These are phyloP conservation scores for Rhodosporidiobolus odoratus DNA, from an alignment of 768 basidiomycete species.

Conservation along the genomic window DNA sequence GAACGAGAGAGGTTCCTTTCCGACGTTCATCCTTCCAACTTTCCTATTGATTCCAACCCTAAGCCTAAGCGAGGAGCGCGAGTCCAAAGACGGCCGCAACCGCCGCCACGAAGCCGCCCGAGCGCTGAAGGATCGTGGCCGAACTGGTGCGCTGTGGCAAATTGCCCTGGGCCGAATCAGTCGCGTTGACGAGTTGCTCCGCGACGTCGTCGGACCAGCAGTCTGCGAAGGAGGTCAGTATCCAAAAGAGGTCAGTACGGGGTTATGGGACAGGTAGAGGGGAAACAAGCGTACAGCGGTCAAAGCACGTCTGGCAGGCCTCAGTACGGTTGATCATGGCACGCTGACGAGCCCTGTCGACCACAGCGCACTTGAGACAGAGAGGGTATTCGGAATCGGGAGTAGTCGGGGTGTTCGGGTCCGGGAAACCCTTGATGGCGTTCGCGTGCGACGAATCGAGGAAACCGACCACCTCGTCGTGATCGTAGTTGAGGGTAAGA, in stretches of 20 bases:
- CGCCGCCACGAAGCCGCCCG: background rate
- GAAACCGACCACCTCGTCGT: slow-evolving; percentile 56
- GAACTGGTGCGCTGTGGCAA: background rate
- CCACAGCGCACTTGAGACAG: slow-evolving; percentile 67
- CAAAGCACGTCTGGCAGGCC: slow-evolving; percentile 12
- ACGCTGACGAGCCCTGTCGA: slow-evolving; percentile 51
- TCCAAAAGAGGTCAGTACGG: background rate
- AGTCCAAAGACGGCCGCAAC: background rate
- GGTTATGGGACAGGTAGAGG: background rate
- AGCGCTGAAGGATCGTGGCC: background rate
- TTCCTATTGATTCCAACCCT: background rate
- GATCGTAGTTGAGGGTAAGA: slow-evolving; percentile 51
- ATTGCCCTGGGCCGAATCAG: background rate
- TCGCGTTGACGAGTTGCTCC: slow-evolving; percentile 23
- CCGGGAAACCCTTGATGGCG: slow-evolving; percentile 58
- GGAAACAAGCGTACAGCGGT: slow-evolving; percentile 13
- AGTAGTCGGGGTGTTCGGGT: slow-evolving; percentile 53
- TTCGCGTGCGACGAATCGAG: slow-evolving; percentile 60
- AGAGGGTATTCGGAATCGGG: slow-evolving; percentile 58
- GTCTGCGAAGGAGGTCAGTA: slow-evolving; percentile 4
- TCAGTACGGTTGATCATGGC: slow-evolving; percentile 2
- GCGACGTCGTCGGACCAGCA: slow-evolving; percentile 30
- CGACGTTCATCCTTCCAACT: too few relatives aligned
- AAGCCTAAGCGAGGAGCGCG: background rate
- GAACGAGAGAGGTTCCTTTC: background rate